These are phyloP conservation scores for Pseudozyma sp. DNA, from an alignment of 1,284 basidiomycete species.

Conservation along the genomic window DNA sequence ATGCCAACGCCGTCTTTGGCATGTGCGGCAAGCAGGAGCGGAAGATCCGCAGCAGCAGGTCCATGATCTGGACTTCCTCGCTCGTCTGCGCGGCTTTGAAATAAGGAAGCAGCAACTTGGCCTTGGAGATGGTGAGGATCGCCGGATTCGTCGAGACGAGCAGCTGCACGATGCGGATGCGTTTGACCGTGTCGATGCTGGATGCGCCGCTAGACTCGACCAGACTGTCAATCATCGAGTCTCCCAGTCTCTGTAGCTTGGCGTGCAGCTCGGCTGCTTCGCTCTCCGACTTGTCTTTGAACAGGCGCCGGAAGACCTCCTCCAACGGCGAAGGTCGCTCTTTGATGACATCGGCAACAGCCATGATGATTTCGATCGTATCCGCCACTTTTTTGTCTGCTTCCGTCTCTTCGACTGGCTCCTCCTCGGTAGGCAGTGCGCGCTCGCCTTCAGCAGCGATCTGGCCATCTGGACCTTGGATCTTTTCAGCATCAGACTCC, in stretches of 20 bases:
- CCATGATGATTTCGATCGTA: slow-evolving; percentile 82
- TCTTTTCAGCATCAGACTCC: not conserved
- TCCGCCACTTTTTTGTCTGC: slow-evolving; percentile 61
- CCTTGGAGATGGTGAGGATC: slow-evolving; percentile 82
- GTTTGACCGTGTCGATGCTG: slow-evolving; percentile 46
- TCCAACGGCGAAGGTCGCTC: slow-evolving; percentile 86
- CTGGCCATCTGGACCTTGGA: slow-evolving; percentile 1
- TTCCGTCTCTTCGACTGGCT: slow-evolving; percentile 19
- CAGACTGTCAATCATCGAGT: slow-evolving; percentile 84
- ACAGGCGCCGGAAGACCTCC: slow-evolving; percentile 77
- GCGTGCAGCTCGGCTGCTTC: slow-evolving; percentile 72
- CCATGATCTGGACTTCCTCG: slow-evolving; percentile 78
- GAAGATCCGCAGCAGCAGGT: slow-evolving; percentile 79
- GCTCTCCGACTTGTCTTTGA: slow-evolving; percentile 48
- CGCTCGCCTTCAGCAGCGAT: not conserved
- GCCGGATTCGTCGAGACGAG: slow-evolving; percentile 83
- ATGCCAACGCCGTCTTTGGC: slow-evolving; percentile 75
- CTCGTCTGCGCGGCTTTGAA: slow-evolving; percentile 81
- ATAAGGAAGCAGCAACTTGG: slow-evolving; percentile 84
- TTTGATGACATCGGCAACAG: slow-evolving; percentile 81
- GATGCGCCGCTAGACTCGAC: slow-evolving; percentile 84
- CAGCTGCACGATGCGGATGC: slow-evolving; percentile 82
- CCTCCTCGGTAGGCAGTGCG: slow-evolving; percentile 4
- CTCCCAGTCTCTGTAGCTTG: slow-evolving; percentile 81
- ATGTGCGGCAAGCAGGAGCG: slow-evolving; percentile 83